Base-by-base conservation (phyloP, 2,329 filamentous ascomycete species). In the Colletotrichum tropicale region DNA sequence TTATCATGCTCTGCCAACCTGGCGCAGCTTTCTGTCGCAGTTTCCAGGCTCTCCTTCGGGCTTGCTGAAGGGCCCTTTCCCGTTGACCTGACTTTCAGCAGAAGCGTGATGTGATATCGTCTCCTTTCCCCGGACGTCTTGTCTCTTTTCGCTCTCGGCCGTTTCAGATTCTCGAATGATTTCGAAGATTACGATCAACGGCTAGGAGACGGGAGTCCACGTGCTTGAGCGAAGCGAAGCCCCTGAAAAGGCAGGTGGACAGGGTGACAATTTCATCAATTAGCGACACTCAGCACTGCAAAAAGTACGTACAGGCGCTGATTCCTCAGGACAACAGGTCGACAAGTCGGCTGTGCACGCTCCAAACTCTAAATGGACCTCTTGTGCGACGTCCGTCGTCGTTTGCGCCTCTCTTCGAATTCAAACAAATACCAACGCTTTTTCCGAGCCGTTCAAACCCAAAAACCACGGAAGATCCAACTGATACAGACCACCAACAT, bases 321-420 rank as follows among this genome's bases (percentile, higher is more conserved):
- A 72, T 34, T 67, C 62, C 62, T 72, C 34, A 67, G 70, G 69
- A 71, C 60, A n/a, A 26, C 36, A 71, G 21, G 60, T 24, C 61
- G 28, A 38, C 65, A 24, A 6, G n/a, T 48, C 55, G 60, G 38
- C 30, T 38, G 70, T 55, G 70, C 70, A 73, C 70, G 70, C 70
- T 38, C 56, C 70, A 68, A 73, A 73, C 70, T 73, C 65, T 73
- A 73, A 73, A 68, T 55, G 65, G 70, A 73, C 70, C 30, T 30
- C 70, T 62, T 52, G 55, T 52, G 13, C 64, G 36, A 73, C 70
- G 52, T 34, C 16, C 56, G 28, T 56, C 70, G 36, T 66, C 67
- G 18, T 72, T 18, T 32, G n/a, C 48, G 30, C 16, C 10, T 12
- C 26, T 67, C 15, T 6, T 58, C 55, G 55, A 26, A 58, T 18